Evolutionary conservation across 2,329 filamentous ascomycete genomes (phyloP).

Genomic region (Alternaria angustiovoidea): DNA sequence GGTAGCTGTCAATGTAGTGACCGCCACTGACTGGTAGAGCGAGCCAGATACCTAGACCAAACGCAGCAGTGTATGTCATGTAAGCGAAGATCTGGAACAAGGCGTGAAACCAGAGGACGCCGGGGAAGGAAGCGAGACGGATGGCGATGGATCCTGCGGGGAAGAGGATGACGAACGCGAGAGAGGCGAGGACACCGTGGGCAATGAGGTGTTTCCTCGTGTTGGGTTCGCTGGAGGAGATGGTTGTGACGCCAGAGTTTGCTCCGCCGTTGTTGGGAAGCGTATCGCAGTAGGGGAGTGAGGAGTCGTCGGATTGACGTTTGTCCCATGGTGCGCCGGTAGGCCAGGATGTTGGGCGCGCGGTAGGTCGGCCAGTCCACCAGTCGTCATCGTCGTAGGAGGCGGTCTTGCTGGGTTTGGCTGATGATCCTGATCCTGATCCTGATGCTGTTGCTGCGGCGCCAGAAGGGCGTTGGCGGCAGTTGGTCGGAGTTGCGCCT

Average conservation of each 20-base stretch:
- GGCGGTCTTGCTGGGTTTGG: background rate
- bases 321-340: slow-evolving; percentile 20
- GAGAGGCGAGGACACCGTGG: slow-evolving; percentile 54
- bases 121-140: slow-evolving; percentile 53
- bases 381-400: background rate
- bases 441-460: slow-evolving; percentile 13
- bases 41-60: slow-evolving; percentile 58
- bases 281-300: slow-evolving; percentile 43
- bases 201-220: slow-evolving; percentile 44
- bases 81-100: slow-evolving; percentile 60
- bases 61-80: slow-evolving; percentile 57
- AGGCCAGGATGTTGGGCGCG: slow-evolving; percentile 29
- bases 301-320: slow-evolving; percentile 1
- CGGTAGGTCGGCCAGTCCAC: slow-evolving; percentile 19
- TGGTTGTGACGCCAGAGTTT: slow-evolving; percentile 29
- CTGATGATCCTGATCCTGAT: background rate
- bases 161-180: slow-evolving; percentile 58
- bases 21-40: background rate
- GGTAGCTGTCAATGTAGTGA: slow-evolving; percentile 54
- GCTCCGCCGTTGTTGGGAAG: slow-evolving; percentile 8
- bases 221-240: slow-evolving; percentile 7
- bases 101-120: slow-evolving; percentile 56
- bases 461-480: slow-evolving; percentile 38
- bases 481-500: slow-evolving; percentile 32
- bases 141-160: slow-evolving; percentile 56